Base-by-base conservation (phyloP, 1,139 yeast species). In the Pichia kudriavzevii region DNA sequence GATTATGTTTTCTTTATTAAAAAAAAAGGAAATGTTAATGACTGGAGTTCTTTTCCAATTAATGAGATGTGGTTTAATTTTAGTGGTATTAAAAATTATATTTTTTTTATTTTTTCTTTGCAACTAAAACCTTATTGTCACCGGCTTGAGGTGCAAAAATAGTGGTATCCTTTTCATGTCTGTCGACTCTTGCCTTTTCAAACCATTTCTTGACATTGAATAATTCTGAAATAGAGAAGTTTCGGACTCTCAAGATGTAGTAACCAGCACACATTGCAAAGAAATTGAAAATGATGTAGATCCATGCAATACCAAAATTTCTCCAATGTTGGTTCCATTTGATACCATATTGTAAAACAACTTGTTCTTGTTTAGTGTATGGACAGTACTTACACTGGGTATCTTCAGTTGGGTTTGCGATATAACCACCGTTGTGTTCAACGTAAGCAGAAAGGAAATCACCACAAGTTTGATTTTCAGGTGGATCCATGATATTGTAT, bases 321-420 rank as follows among this genome's bases (percentile, higher is more conserved):
- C 88, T 71, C 81, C 88, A 79, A 49, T 72, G 64, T 48, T 68
- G 55, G 73, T 67, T 43, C 67, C 61, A 66, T 19, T 57, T 53
- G 40, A 66, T 62, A 39, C 62, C 63, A 43, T 59, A 58, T 34
- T 63, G 59, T 9, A 47, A 52, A 32, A 66, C 60, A 52, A 63
- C 68, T 42, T 67, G 57, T 30, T 40, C 47, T 40, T 44, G 50
- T 12, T 26, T 35, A 8, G 62, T 52, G 52, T 60, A 66, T 32
- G 65, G 61, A 39, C 55, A 51, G 33, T 49, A 46, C 23, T 68
- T 69, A 60, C 94, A 82, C 31, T 62, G 44, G 5, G 61, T 40
- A 3, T 79, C 69, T 19, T 72, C 74, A 16, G 59, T 49, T 13
- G 80, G 76, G 44, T 79, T 66, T 4, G 50, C 50, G 26, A 81